Evolutionary conservation across 441 rosid genomes (phyloP), one percentile per base, ranked within the genome.

Genomic region (Aquilaria agallochum): DNA sequence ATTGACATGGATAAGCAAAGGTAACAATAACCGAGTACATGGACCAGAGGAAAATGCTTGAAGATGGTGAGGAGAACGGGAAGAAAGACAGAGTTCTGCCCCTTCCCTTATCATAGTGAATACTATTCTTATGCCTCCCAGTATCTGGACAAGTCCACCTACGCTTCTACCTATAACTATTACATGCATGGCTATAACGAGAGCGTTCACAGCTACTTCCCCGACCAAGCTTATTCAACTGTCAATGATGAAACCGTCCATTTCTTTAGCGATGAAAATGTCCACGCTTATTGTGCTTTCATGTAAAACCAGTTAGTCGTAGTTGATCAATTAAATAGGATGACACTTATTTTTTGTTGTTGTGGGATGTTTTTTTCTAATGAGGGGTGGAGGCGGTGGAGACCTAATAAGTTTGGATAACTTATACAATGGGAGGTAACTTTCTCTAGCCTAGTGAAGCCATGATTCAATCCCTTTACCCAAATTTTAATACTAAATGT

Each of bases 221-320:
- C 91, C 0, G 64, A 79, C 63, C 84, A 77, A 63, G 79, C 83
- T 11, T 81, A 87, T 59, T 55, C 62, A 32, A 84, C 87, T 0
- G 69, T 85, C 7, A 70, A 70, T 45, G 96, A 92, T 63, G 57
- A 87, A 6, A 78, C 87, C 4, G 82, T 87, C 63, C 88, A 79
- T 72, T 83, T 89, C 53, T 92, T 92, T 73, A 89, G 92, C n/a
- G 97, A 92, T 53, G 97, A 92, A 57, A 92, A 87, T 48, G 97
- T 78, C 36, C 84, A 87, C 61, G 89, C 96, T 6, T 87, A 78
- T 59, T 76, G 76, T 58, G 44, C n/a, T 61, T 48, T 85, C 11
- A 83, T 87, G 96, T 83, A 73, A 54, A 80, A 20, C 20, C 20
- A 20, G 20, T 20, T 20, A 20, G 20, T 20, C 20, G 20, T 20